Evolutionary conservation across 169 alveolate genomes (phyloP).

Genomic region (Eimeria necatrix): DNA sequence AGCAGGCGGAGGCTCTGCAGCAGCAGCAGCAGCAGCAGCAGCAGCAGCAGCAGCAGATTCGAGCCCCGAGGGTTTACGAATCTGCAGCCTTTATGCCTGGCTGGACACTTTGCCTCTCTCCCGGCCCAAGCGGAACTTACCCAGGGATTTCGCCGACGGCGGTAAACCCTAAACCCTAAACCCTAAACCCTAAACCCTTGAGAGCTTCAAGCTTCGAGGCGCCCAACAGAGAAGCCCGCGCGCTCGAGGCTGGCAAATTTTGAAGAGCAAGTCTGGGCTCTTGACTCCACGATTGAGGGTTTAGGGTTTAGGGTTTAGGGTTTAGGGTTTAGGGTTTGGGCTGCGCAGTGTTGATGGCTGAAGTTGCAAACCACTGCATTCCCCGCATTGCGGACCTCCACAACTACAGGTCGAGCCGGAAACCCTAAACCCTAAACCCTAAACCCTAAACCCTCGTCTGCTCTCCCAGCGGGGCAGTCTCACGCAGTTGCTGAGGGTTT

Average conservation of each 20-base stretch:
- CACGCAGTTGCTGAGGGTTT: not conserved
- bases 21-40: slow-evolving; percentile 40
- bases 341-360: slow-evolving; percentile 91
- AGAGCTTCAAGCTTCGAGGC: not conserved
- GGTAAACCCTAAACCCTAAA: slow-evolving; percentile 55
- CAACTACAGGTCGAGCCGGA: slow-evolving; percentile 87
- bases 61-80: slow-evolving; percentile 80
- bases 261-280: not conserved
- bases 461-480: not conserved
- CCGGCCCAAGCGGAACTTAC: slow-evolving; percentile 91
- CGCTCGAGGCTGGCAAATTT: not conserved
- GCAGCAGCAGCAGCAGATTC: slow-evolving; percentile 23
- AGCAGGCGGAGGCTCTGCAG: not conserved
- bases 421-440: not conserved
- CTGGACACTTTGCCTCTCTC: slow-evolving; percentile 93
- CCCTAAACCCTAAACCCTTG: slow-evolving; percentile 53
- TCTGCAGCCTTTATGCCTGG: slow-evolving; percentile 91
- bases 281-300: not conserved
- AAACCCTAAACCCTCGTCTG: not conserved
- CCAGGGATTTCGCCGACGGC: slow-evolving; percentile 94
- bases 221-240: not conserved
- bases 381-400: slow-evolving; percentile 92
- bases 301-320: slow-evolving; percentile 63
- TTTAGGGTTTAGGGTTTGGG: slow-evolving; percentile 59
- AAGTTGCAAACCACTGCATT: slow-evolving; percentile 88